phyloP scores from a whole-genome alignment of 768 basidiomycete species.

The Mycena floridula region DNA sequence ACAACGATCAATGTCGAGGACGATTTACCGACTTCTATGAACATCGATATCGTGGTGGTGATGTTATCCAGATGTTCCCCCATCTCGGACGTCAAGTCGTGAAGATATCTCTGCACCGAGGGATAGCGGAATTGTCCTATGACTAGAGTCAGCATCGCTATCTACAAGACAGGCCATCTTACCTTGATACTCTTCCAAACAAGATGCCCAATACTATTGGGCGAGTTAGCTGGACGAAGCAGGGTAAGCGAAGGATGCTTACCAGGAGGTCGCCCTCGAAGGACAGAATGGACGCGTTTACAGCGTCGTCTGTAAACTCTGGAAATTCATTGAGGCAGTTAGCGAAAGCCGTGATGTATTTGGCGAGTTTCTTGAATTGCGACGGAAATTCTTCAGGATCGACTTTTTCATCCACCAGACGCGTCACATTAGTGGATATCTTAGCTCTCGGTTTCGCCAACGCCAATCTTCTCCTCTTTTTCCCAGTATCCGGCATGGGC shows the following conservation, averaged over 20 bases:
- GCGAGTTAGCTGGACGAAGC: background rate
- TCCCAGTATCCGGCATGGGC: conserved; percentile 13
- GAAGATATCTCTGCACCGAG: conserved; percentile 68
- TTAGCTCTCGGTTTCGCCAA: too few species aligned
- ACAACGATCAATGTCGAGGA: background rate
- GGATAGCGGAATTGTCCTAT: conserved; percentile 68
- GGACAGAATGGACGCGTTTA: conserved; percentile 58
- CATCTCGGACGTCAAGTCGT: conserved; percentile 70
- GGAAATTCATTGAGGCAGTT: conserved; percentile 74
- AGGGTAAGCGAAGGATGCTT: conserved; percentile 7
- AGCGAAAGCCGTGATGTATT: conserved; percentile 63
- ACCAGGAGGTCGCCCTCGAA: conserved; percentile 71
- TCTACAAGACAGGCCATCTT: conserved; percentile 13
- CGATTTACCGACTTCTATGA: conserved; percentile 65
- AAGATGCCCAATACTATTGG: conserved; percentile 70
- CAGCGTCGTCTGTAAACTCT: conserved; percentile 66
- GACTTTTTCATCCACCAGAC: conserved; percentile 46
- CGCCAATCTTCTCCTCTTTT: conserved; percentile 20
- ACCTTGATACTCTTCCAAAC: conserved; percentile 60
- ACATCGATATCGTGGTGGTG: conserved; percentile 60
- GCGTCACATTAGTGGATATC: conserved; percentile 41
- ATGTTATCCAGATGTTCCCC: conserved; percentile 69
- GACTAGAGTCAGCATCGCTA: too few species aligned
- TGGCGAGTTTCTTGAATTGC: conserved; percentile 55
- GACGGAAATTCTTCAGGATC: conserved; percentile 64